Base-by-base conservation (phyloP, 208 protist genomes). In the Trypanosoma theileri region DNA sequence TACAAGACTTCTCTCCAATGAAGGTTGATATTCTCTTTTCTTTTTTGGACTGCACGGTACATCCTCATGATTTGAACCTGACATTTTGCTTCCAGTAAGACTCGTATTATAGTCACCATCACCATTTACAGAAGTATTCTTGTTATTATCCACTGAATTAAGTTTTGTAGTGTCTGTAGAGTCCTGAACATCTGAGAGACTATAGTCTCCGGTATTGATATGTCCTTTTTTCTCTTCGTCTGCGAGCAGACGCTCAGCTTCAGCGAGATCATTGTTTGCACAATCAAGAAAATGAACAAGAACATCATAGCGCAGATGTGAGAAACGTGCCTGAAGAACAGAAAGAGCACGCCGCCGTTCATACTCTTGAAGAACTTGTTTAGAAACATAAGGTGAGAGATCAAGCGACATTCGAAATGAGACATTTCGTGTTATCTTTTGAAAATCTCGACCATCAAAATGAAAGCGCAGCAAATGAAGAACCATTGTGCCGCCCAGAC, bases 381-480 rank as follows among this genome's bases (percentile, higher is more conserved):
- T 62, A 26, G 72, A 81, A 21, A 87, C 84, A 65, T 85, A 92
- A 7, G 63, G 71, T 35, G 64, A 65, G 19, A 96, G 58, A 67
- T 96, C 82, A 4, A 96, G 67, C 19, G 59, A 75, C 17, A 82
- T 45, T 4, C 82, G 78, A 35, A 96, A 85, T 17, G 71, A 41
- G 16, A 96, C 87, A 14, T 76, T 76, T 19, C 59, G 64, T 8
- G 77, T 75, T 26, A 85, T 65, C 63, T 96, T 96, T 16, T 87
- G 74, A 55, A 92, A 91, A 58, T 81, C 73, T 41, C 81, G 71
- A 13, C 58, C 58, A 41, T 91, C 77, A 66, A 79, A 92, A 44
- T 92, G 85, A 70, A 96, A 96, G 53, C 90, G 86, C 40, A 96
- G 75, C 17, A 96, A 66, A 64, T 96, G 87, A 13, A 96, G 48